Percentiles rank a stretch among this genome's conserved stretches.
Conservation (phyloP, 148 eudicot species). For the Rhododendron henanense region DNA sequence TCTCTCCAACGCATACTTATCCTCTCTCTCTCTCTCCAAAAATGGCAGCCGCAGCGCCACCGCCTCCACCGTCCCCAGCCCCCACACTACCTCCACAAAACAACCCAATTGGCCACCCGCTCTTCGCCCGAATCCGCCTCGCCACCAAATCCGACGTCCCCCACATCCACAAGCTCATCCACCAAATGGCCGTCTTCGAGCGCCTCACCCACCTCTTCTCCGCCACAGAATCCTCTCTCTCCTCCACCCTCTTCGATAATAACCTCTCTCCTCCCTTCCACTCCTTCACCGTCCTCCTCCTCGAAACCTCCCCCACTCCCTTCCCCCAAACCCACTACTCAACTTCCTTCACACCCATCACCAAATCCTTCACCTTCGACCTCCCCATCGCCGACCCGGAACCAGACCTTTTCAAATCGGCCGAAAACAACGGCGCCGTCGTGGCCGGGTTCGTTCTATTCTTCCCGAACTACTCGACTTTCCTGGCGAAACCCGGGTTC, state of each 20-base stretch:
- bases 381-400: conserved; percentile 46
- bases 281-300: conserved; percentile 78
- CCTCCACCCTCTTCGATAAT: conserved; percentile 57
- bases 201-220: conserved; percentile 56
- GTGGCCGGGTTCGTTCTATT: conserved; percentile 67
- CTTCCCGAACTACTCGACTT: conserved; percentile 73
- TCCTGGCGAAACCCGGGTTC: conserved; percentile 77
- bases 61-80: conserved; percentile 53
- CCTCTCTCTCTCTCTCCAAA: background rate
- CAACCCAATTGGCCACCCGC: conserved; percentile 22
- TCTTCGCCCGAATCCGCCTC: conserved; percentile 61
- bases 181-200: conserved; percentile 75
- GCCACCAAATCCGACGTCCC: conserved; percentile 58
- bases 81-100: conserved; percentile 22
- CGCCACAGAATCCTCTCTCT: conserved; percentile 60
- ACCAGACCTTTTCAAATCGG: conserved; percentile 14
- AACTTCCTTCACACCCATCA: conserved; percentile 37
- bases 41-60: conserved; percentile 71
- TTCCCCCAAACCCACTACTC: conserved; percentile 31
- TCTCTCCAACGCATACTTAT: too few relatives aligned
- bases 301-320: conserved; percentile 57
- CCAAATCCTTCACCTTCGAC: conserved; percentile 31
- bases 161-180: conserved; percentile 73
- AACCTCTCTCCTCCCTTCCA: conserved; percentile 49
- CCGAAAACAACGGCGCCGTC: conserved; percentile 22